These are phyloP conservation scores for Botrytis fragariae DNA, from an alignment of 2,329 filamentous ascomycete genomes.

Conservation along the genomic window DNA sequence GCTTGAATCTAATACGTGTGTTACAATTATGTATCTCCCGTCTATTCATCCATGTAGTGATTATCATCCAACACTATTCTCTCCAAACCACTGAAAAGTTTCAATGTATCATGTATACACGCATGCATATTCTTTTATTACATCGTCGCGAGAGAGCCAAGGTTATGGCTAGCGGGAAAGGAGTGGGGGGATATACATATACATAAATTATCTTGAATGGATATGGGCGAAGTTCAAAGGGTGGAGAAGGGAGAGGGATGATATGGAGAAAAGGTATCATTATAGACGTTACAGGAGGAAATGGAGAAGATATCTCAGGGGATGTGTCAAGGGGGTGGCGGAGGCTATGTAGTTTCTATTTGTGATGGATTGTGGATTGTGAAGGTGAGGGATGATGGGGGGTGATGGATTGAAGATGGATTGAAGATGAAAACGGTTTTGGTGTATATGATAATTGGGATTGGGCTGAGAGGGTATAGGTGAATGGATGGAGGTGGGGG, in stretches of 20 bases:
- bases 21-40: not conserved
- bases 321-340: accelerated
- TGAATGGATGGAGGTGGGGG: too few relatives aligned
- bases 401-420: too few relatives aligned
- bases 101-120: not conserved
- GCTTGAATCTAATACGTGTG: too few relatives aligned
- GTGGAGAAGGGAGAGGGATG: too few relatives aligned
- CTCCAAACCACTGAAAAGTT: not conserved
- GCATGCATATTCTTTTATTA: not conserved
- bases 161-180: not conserved
- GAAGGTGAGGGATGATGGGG: too few relatives aligned
- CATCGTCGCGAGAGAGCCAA: too few relatives aligned
- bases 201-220: not conserved
- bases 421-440: too few relatives aligned
- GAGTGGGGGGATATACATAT: not conserved
- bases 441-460: too few relatives aligned
- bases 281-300: too few relatives aligned
- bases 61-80: not conserved
- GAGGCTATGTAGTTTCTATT: too few relatives aligned
- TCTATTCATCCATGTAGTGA: not conserved
- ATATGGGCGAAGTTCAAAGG: not conserved
- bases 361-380: too few relatives aligned
- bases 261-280: not conserved
- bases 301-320: not conserved
- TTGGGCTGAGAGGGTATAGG: too few relatives aligned